Evolutionary conservation across 169 alveolate genomes (phyloP).

Genomic region (Plasmodium reichenowi): DNA sequence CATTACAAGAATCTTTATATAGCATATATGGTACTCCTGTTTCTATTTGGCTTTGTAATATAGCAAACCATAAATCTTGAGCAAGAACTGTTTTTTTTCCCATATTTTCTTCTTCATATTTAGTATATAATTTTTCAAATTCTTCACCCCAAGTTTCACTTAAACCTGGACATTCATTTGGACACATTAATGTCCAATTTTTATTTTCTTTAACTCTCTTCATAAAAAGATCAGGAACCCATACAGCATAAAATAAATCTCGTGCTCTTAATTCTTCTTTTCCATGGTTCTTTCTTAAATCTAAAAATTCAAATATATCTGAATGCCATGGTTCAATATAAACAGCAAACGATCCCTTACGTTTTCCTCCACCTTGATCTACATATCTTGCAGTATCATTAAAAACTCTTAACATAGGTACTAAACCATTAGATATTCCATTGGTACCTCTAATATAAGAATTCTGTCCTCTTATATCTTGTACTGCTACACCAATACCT

Average conservation of each 20-base stretch:
- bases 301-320: conserved; percentile 96
- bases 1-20: conserved; percentile 96
- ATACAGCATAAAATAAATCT: conserved; percentile 98
- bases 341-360: conserved; percentile 98
- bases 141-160: conserved; percentile 96
- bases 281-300: conserved; percentile 97
- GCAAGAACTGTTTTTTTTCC: conserved; percentile 98
- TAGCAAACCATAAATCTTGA: conserved; percentile 96
- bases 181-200: conserved; percentile 98
- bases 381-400: conserved; percentile 96
- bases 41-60: conserved; percentile 97
- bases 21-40: conserved; percentile 99
- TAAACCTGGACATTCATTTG: conserved; percentile 98
- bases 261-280: conserved; percentile 98
- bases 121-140: conserved; percentile 93
- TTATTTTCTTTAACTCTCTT: conserved; percentile 95
- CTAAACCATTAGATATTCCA: conserved; percentile 98
- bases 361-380: conserved; percentile 97
- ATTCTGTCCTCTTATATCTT: conserved; percentile 95
- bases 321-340: conserved; percentile 99
- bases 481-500: conserved; percentile 98
- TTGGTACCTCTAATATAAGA: conserved; percentile 98
- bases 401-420: conserved; percentile 98
- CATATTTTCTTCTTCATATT: conserved; percentile 90
- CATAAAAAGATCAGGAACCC: conserved; percentile 99